Conservation (phyloP, 2,329 filamentous ascomycete genomes). For the Colletotrichum sp. region DNA sequence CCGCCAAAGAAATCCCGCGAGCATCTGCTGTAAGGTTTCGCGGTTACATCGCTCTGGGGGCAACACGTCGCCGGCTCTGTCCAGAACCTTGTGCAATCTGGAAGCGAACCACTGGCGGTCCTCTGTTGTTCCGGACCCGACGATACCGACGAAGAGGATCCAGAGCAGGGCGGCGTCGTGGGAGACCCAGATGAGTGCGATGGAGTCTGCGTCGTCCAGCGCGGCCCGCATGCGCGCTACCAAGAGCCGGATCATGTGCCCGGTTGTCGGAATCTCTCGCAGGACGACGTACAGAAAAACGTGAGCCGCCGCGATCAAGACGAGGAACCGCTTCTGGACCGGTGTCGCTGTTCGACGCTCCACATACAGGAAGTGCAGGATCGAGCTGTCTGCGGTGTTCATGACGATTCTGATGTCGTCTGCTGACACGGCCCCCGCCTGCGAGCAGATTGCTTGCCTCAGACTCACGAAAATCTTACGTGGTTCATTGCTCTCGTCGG, state of each 20-base stretch:
- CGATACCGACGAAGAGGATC: slow-evolving; percentile 20
- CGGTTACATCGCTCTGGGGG: background rate
- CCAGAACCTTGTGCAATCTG: background rate
- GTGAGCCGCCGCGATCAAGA: slow-evolving; percentile 17
- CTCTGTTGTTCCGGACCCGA: slow-evolving; percentile 2
- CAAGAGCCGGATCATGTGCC: slow-evolving; percentile 15
- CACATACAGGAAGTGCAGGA: slow-evolving; percentile 19
- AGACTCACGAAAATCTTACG: slow-evolving; percentile 13
- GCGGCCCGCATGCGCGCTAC: slow-evolving; percentile 15
- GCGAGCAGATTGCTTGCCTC: slow-evolving; percentile 13
- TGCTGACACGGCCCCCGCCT: slow-evolving; percentile 1
- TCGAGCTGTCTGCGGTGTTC: slow-evolving; percentile 21
- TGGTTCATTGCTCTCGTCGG: background rate
- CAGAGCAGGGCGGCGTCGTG: slow-evolving; percentile 13
- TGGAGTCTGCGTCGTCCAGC: slow-evolving; percentile 9
- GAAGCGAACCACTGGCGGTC: slow-evolving; percentile 2
- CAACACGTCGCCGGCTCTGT: background rate
- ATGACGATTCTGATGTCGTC: slow-evolving; percentile 22
- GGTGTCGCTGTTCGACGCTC: background rate
- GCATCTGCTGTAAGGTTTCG: background rate
- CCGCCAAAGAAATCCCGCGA: slow-evolving; percentile 16
- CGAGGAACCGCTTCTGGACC: background rate
- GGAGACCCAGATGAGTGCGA: background rate
- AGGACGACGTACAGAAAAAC: slow-evolving; percentile 20
- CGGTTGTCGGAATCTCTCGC: slow-evolving; percentile 18